These are phyloP conservation scores for Otatea glauca DNA, from an alignment of 176 grass and related monocot genomes.

Conservation along the genomic window DNA sequence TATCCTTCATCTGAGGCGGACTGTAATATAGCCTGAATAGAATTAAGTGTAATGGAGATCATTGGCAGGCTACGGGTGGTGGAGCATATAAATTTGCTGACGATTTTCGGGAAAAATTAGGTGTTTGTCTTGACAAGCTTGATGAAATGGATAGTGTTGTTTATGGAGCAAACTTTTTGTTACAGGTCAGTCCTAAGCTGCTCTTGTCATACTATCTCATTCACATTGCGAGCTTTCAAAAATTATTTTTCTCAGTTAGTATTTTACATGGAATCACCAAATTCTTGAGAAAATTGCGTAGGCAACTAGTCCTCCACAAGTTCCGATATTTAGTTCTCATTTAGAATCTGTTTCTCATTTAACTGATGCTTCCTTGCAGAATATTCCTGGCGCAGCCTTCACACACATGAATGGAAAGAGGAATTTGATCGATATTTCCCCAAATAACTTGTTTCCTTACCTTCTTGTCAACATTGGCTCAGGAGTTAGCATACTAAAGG, in stretches of 20 bases:
- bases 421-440: slow-evolving; percentile 59
- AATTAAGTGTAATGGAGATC: slow-evolving; percentile 37
- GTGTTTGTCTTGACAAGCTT: slow-evolving; percentile 90
- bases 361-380: slow-evolving; percentile 58
- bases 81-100: slow-evolving; percentile 87
- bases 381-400: slow-evolving; percentile 82
- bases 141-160: slow-evolving; percentile 97
- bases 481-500: slow-evolving; percentile 94
- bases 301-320: not conserved
- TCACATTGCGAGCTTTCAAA: slow-evolving; percentile 11
- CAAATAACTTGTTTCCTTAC: slow-evolving; percentile 85
- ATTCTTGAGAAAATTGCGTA: slow-evolving; percentile 12
- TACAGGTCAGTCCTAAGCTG: slow-evolving; percentile 59
- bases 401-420: slow-evolving; percentile 88
- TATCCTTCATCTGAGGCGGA: not conserved
- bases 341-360: slow-evolving; percentile 3
- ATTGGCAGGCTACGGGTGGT: slow-evolving; percentile 86
- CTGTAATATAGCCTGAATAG: slow-evolving; percentile 24
- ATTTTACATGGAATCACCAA: not conserved
- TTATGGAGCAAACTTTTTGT: slow-evolving; percentile 87
- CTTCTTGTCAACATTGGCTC: slow-evolving; percentile 97
- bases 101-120: slow-evolving; percentile 75
- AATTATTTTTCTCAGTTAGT: slow-evolving; percentile 19
- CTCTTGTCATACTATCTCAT: slow-evolving; percentile 2
- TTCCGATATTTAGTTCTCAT: slow-evolving; percentile 25